Percentiles rank a stretch among this genome's conserved stretches.
Conservation (phyloP, 1,284 basidiomycete genomes). For the Sporisorium reilianum region DNA sequence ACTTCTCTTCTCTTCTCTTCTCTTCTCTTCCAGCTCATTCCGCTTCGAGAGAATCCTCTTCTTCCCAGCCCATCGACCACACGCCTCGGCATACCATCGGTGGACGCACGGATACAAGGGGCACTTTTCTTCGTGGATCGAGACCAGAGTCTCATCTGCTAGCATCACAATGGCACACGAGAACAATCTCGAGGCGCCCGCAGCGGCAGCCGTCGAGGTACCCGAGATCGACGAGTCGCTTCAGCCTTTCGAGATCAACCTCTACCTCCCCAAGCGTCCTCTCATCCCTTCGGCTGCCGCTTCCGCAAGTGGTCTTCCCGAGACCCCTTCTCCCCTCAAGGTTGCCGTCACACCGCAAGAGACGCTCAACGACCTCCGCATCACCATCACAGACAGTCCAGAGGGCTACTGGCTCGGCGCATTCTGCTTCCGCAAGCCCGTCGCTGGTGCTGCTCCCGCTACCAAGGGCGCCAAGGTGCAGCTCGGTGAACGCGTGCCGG, state of each 20-base stretch:
- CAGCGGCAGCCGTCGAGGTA: constrained; percentile 10
- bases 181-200: constrained; percentile 12
- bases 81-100: not conserved
- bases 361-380: constrained; percentile 67
- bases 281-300: constrained; percentile 59
- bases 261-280: constrained; percentile 64
- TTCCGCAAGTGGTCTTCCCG: constrained; percentile 59
- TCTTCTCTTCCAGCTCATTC: not conserved
- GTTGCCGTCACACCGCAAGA: constrained; percentile 66
- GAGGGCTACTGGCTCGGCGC: constrained; percentile 69
- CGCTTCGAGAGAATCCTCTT: not conserved
- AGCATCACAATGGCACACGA: constrained; percentile 35
- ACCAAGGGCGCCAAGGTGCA: constrained; percentile 42
- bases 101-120: constrained; percentile 5
- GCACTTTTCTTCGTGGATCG: not conserved
- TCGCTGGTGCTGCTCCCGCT: constrained; percentile 11
- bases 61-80: not conserved
- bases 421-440: constrained; percentile 63
- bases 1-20: not conserved
- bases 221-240: constrained; percentile 46
- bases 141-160: not conserved
- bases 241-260: constrained; percentile 64
- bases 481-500: constrained; percentile 56
- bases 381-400: constrained; percentile 66
- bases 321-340: constrained; percentile 63